These are phyloP conservation scores for Pneumocystis jirovecii DNA, from an alignment of 1,139 yeast genomes.

Conservation along the genomic window DNA sequence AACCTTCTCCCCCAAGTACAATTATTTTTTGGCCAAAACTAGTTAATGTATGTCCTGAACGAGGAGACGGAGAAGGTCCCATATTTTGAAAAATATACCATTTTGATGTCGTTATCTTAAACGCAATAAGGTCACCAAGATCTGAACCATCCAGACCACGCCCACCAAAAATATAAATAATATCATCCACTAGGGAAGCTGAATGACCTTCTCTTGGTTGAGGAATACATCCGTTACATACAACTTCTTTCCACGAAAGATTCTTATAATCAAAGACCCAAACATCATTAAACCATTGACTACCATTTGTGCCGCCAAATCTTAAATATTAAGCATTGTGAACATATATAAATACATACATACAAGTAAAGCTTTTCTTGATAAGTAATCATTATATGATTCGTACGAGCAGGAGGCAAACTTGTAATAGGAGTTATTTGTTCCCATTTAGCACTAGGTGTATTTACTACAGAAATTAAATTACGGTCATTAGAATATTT, in stretches of 20 bases:
- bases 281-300: conserved; percentile 57
- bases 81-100: conserved; percentile 56
- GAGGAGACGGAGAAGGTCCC: conserved; percentile 57
- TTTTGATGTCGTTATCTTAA: conserved; percentile 54
- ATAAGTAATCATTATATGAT: conserved; percentile 75
- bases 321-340: neutral
- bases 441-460: conserved; percentile 76
- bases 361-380: conserved; percentile 61
- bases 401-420: conserved; percentile 79
- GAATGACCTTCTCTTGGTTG: conserved; percentile 89
- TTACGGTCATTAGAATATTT: neutral
- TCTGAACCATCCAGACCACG: conserved; percentile 63
- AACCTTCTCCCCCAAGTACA: conserved; percentile 64
- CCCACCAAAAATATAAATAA: conserved; percentile 82
- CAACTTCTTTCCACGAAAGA: conserved; percentile 45
- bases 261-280: conserved; percentile 65
- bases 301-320: conserved; percentile 85
- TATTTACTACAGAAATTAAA: conserved; percentile 17
- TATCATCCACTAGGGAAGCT: conserved; percentile 62
- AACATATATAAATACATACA: conserved; percentile 18
- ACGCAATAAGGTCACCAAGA: conserved; percentile 53
- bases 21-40: conserved; percentile 55
- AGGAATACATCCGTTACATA: conserved; percentile 49
- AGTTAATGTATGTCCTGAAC: conserved; percentile 91
- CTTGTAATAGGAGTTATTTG: conserved; percentile 42